phyloP scores from a whole-genome alignment of 352 stramenopile species.

The Phytophthora citricola region DNA sequence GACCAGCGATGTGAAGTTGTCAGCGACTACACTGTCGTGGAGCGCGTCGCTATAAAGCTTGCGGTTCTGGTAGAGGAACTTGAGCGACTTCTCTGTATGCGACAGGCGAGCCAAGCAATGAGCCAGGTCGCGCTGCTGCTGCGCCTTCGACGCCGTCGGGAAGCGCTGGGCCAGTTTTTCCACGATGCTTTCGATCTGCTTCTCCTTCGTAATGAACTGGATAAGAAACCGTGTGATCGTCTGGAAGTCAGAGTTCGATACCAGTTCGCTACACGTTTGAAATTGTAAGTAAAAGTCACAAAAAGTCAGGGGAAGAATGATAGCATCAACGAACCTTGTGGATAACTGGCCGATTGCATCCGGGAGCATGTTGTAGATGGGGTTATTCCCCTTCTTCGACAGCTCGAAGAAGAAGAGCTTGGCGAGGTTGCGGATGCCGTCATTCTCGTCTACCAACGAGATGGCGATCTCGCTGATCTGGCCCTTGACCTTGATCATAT shows the following conservation, averaged over 20 bases:
- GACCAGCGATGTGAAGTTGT: constrained; percentile 91
- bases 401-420: constrained; percentile 98
- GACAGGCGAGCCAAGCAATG: constrained; percentile 96
- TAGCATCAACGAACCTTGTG: constrained; percentile 48
- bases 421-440: constrained; percentile 93
- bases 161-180: constrained; percentile 96
- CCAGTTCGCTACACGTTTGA: constrained; percentile 50
- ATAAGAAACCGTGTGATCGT: constrained; percentile 97
- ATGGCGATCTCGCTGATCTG: constrained; percentile 96
- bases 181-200: constrained; percentile 85
- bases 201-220: constrained; percentile 98
- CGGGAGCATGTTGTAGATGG: constrained; percentile 99
- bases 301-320: background rate
- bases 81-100: constrained; percentile 95
- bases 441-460: constrained; percentile 94
- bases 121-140: constrained; percentile 89
- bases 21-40: constrained; percentile 91
- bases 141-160: constrained; percentile 71
- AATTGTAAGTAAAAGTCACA: constrained; percentile 16
- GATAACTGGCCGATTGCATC: constrained; percentile 96
- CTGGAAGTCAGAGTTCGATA: constrained; percentile 92
- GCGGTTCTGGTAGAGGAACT: constrained; percentile 90
- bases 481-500: constrained; percentile 99
- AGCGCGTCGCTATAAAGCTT: constrained; percentile 93
- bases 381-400: constrained; percentile 96